These are phyloP conservation scores for Amphichorda felina DNA, from an alignment of 2,329 filamentous ascomycete species.

Conservation along the genomic window DNA sequence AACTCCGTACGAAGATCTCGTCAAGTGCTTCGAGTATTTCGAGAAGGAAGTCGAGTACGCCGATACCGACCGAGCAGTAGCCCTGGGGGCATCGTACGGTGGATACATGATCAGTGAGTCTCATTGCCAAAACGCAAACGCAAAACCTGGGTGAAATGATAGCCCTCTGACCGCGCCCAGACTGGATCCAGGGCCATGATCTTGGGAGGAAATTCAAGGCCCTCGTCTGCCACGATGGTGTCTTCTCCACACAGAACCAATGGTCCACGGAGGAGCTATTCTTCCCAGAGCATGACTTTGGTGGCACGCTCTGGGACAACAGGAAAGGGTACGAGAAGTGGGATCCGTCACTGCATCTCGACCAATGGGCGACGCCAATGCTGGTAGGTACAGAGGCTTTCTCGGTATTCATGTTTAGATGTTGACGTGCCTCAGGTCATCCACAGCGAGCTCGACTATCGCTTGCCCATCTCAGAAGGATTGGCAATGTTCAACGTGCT, in stretches of 20 bases:
- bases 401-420: too few relatives aligned
- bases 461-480: conserved; percentile 75
- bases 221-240: conserved; percentile 78
- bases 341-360: conserved; percentile 52
- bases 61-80: conserved; percentile 58
- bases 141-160: neutral
- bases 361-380: conserved; percentile 76
- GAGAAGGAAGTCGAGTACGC: conserved; percentile 53
- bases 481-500: conserved; percentile 77
- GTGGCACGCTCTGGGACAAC: conserved; percentile 48
- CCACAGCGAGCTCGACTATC: conserved; percentile 83
- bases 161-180: conserved; percentile 15
- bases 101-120: conserved; percentile 61
- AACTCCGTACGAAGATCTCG: conserved; percentile 71
- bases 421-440: conserved; percentile 40
- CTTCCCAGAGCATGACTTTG: conserved; percentile 58
- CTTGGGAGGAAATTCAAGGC: conserved; percentile 79
- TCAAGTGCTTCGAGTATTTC: conserved; percentile 66
- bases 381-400: conserved; percentile 50
- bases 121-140: too few relatives aligned
- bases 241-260: conserved; percentile 60
- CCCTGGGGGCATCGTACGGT: conserved; percentile 63
- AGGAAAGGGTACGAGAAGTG: conserved; percentile 54
- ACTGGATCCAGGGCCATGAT: conserved; percentile 84
- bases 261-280: conserved; percentile 59